These are phyloP conservation scores for Hyaloscypha variabilis DNA, from an alignment of 495 filamentous ascomycete genomes.

Conservation along the genomic window DNA sequence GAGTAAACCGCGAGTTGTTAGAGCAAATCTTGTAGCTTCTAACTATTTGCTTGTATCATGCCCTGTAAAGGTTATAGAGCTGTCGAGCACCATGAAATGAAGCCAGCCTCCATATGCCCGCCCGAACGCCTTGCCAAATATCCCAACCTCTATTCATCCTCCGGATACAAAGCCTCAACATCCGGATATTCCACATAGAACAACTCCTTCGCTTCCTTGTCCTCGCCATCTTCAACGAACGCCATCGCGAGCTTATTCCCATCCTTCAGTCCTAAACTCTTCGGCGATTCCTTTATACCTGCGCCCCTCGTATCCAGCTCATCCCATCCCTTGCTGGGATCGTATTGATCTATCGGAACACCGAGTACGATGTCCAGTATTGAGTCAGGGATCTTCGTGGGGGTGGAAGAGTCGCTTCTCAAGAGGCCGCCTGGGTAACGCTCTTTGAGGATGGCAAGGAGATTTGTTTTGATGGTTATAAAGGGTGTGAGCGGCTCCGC, in stretches of 20 bases:
- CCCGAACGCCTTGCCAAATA: not conserved
- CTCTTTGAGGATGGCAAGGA: slow-evolving; percentile 57
- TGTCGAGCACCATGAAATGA: not conserved
- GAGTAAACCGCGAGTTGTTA: too few species aligned
- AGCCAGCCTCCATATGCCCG: not conserved
- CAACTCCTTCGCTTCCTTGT: slow-evolving; percentile 7
- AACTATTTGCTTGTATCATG: not conserved
- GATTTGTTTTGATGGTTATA: slow-evolving; percentile 58
- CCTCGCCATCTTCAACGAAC: slow-evolving; percentile 20
- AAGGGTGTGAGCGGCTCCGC: slow-evolving; percentile 64
- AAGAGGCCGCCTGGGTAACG: slow-evolving; percentile 49
- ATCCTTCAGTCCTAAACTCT: slow-evolving; percentile 32
- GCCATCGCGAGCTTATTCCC: slow-evolving; percentile 28
- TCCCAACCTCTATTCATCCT: slow-evolving; percentile 14
- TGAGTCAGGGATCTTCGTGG: slow-evolving; percentile 23
- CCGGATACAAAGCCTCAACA: slow-evolving; percentile 28
- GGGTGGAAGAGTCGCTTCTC: not conserved
- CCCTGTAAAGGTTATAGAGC: not conserved
- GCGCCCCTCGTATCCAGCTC: slow-evolving; percentile 34
- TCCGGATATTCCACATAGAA: slow-evolving; percentile 26
- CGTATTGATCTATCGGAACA: slow-evolving; percentile 53
- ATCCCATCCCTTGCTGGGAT: slow-evolving; percentile 61
- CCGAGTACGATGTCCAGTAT: slow-evolving; percentile 44
- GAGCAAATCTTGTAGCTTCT: not conserved
- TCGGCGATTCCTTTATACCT: slow-evolving; percentile 19